Conservation (phyloP, 371 early-diverging fungal species). For the Choanephora cucurbitarum region DNA sequence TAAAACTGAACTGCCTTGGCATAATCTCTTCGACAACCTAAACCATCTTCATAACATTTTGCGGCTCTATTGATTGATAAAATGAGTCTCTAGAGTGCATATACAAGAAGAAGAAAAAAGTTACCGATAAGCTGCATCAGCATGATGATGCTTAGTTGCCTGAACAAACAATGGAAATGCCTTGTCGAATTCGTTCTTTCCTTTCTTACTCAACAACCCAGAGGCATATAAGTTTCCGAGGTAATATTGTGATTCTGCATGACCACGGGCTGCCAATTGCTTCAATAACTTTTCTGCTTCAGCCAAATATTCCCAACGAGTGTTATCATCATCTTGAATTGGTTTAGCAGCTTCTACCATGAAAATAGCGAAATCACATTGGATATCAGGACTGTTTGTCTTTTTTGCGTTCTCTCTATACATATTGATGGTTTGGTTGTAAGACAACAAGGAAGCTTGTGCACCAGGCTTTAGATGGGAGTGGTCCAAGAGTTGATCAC, state of each 20-base stretch:
- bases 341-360: conserved; percentile 71
- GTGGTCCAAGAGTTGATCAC: conserved; percentile 62
- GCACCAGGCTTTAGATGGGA: conserved; percentile 68
- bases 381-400: conserved; percentile 78
- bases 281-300: conserved; percentile 66
- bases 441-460: conserved; percentile 66
- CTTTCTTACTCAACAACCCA: conserved; percentile 57
- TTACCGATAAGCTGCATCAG: conserved; percentile 68
- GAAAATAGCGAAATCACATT: conserved; percentile 82
- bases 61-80: conserved; percentile 46
- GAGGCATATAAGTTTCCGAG: conserved; percentile 67
- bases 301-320: conserved; percentile 59
- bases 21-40: conserved; percentile 63
- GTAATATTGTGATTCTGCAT: conserved; percentile 69
- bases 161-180: conserved; percentile 71
- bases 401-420: conserved; percentile 81
- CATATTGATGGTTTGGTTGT: conserved; percentile 66
- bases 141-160: conserved; percentile 69
- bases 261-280: conserved; percentile 62
- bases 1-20: conserved; percentile 75
- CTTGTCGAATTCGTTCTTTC: conserved; percentile 71
- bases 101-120: background rate
- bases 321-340: conserved; percentile 52
- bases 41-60: conserved; percentile 72
- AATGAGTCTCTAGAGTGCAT: background rate